phyloP scores from a whole-genome alignment of 148 eudicot species.

The Fagopyrum tataricum region DNA sequence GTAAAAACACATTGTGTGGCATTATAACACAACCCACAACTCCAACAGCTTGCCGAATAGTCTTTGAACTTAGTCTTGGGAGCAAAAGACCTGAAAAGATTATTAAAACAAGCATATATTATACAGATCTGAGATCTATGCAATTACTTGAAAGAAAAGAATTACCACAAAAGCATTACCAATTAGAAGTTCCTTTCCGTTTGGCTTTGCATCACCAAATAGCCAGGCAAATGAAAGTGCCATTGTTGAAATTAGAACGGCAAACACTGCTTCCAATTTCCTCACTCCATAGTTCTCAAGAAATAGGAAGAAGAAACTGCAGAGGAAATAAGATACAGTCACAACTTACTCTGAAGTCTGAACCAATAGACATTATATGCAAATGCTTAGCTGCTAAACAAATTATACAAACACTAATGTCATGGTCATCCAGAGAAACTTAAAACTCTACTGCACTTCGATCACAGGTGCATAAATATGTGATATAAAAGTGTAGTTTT shows the following conservation, averaged over 20 bases:
- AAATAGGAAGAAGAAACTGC: slow-evolving; percentile 29
- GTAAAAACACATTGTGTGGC: slow-evolving; percentile 31
- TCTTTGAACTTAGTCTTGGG: slow-evolving; percentile 26
- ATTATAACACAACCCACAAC: slow-evolving; percentile 28
- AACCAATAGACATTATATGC: not conserved
- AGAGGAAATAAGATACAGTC: not conserved
- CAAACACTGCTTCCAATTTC: slow-evolving; percentile 34
- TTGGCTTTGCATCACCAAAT: slow-evolving; percentile 30
- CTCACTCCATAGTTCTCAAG: slow-evolving; percentile 36
- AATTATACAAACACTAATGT: not conserved
- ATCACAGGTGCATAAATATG: not conserved
- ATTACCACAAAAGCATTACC: slow-evolving; percentile 14
- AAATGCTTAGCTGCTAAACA: not conserved
- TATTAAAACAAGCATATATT: not conserved
- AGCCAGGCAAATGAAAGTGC: slow-evolving; percentile 30
- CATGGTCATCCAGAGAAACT: not conserved
- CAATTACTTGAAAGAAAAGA: not conserved
- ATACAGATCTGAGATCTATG: not conserved
- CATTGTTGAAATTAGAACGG: slow-evolving; percentile 26
- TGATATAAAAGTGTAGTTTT: not conserved
- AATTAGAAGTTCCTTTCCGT: slow-evolving; percentile 21
- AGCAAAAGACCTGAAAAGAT: slow-evolving; percentile 19
- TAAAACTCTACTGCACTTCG: not conserved
- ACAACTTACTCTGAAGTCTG: slow-evolving; percentile 1
- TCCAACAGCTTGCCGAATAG: slow-evolving; percentile 27